phyloP scores from a whole-genome alignment of 192 early-diverging fungal species.

The Umbelopsis ramanniana region DNA sequence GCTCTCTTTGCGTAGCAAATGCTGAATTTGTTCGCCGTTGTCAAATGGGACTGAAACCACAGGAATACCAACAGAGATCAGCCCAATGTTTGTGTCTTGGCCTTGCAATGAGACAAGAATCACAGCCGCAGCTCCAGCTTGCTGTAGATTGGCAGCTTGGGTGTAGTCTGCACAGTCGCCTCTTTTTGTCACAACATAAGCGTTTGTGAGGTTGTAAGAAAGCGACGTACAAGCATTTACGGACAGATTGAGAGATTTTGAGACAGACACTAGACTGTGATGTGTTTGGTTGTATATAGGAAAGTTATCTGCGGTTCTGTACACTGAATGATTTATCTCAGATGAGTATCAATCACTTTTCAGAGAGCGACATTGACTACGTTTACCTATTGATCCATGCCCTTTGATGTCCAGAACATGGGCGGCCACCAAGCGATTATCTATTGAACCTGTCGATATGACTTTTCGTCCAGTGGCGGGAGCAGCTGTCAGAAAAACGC shows the following conservation, averaged over 20 bases:
- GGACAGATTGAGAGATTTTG: background rate
- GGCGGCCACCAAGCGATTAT: slow-evolving; percentile 29
- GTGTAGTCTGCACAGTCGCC: background rate
- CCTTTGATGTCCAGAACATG: no score
- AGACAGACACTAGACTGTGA: background rate
- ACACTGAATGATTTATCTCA: background rate
- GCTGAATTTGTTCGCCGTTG: slow-evolving; percentile 4
- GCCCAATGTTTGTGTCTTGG: background rate
- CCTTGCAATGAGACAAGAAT: slow-evolving; percentile 59
- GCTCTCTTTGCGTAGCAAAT: background rate
- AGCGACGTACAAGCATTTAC: background rate
- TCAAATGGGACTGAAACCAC: slow-evolving; percentile 26
- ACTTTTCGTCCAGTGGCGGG: slow-evolving; percentile 60
- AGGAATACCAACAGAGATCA: slow-evolving; percentile 22
- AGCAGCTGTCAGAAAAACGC: slow-evolving; percentile 59
- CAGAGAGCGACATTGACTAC: background rate
- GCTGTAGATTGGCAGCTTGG: background rate
- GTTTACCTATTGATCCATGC: background rate
- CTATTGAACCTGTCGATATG: slow-evolving; percentile 59
- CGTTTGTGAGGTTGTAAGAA: background rate
- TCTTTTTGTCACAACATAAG: background rate
- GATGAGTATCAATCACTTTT: no score
- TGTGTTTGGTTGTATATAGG: slow-evolving; percentile 4
- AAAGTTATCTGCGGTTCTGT: slow-evolving; percentile 15
- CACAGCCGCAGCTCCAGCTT: slow-evolving; percentile 65